Conservation (phyloP, 768 basidiomycete species). For the Jaapia argillacea region DNA sequence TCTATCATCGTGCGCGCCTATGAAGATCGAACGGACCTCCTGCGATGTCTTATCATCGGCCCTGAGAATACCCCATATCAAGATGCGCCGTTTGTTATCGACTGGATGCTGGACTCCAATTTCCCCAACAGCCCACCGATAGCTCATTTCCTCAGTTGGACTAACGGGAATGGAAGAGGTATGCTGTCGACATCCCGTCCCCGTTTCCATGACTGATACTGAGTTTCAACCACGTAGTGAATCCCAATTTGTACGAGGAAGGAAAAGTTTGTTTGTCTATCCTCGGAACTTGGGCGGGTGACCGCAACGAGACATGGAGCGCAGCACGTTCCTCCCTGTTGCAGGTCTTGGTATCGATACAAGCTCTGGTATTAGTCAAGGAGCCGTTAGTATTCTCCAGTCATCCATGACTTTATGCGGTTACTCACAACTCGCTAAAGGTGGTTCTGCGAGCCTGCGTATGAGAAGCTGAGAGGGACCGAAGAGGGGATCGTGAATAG, state of each 20-base stretch:
- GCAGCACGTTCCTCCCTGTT: conserved; percentile 76
- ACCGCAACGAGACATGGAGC: conserved; percentile 82
- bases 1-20: conserved; percentile 85
- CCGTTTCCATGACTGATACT: no score
- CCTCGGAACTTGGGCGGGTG: conserved; percentile 87
- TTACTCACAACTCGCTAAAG: conserved; percentile 21
- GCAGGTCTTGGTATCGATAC: conserved; percentile 90
- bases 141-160: conserved; percentile 91
- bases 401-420: conserved; percentile 4
- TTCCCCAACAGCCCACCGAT: conserved; percentile 77
- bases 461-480: conserved; percentile 85
- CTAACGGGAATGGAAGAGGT: conserved; percentile 88
- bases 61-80: conserved; percentile 93
- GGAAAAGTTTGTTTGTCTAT: conserved; percentile 93
- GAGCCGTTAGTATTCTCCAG: conserved; percentile 58
- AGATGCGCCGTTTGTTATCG: conserved; percentile 91
- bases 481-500: conserved; percentile 86
- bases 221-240: no score
- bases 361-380: conserved; percentile 86
- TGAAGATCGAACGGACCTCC: conserved; percentile 80
- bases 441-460: conserved; percentile 90
- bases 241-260: conserved; percentile 90
- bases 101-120: conserved; percentile 82
- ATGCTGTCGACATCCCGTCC: conserved; percentile 5
- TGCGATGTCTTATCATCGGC: conserved; percentile 85